phyloP scores from a whole-genome alignment of 2,329 filamentous ascomycete genomes.

The Cryphonectria nitschkei region DNA sequence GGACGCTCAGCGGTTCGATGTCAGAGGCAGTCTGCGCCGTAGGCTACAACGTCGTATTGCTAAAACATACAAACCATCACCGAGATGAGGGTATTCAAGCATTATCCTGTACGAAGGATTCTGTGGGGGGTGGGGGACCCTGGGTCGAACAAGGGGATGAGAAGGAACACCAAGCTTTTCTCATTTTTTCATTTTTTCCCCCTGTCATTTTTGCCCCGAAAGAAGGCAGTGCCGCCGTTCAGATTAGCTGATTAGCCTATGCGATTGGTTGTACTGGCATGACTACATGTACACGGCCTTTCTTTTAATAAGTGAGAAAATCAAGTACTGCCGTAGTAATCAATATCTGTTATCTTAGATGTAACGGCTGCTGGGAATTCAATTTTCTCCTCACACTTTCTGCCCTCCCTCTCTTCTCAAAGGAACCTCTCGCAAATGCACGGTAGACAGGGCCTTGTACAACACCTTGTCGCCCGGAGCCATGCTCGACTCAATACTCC shows the following conservation, averaged over 20 bases:
- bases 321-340: background rate
- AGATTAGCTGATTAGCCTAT: background rate
- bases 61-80: background rate
- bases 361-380: background rate
- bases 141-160: background rate
- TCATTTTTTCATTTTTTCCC: no score
- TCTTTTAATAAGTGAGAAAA: background rate
- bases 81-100: background rate
- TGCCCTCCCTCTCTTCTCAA: background rate
- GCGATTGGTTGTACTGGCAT: background rate
- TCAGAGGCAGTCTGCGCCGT: background rate
- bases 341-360: background rate
- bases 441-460: background rate
- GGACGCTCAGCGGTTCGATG: background rate
- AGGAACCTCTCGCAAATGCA: background rate
- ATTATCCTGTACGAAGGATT: background rate
- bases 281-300: background rate
- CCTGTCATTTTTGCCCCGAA: background rate
- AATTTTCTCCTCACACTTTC: background rate
- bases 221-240: background rate
- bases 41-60: background rate
- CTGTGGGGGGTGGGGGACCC: background rate
- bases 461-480: background rate
- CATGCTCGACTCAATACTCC: constrained; percentile 1
- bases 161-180: background rate